Conservation (phyloP, 139 green algal genomes). For the Haematococcus sp. region DNA sequence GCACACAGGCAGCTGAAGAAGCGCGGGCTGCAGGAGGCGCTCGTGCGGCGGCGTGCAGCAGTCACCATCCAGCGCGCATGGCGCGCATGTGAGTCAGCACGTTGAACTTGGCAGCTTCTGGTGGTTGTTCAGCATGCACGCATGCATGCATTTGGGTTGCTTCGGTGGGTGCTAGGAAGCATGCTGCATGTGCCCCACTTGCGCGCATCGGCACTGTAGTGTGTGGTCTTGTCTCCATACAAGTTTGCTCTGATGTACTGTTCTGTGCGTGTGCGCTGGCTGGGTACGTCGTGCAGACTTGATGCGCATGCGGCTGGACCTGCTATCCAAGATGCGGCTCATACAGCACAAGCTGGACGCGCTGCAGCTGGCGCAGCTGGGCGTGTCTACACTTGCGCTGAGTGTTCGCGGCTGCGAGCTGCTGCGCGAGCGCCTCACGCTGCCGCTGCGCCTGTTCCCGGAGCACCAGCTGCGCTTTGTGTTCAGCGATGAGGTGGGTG, state of each 20-base stretch:
- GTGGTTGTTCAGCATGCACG: too few relatives aligned
- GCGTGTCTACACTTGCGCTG: conserved; percentile 1
- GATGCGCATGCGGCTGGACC: conserved; percentile 4
- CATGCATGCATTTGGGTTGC: too few relatives aligned
- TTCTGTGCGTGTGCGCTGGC: too few relatives aligned
- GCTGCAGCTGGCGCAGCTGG: too few relatives aligned
- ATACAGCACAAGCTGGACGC: too few relatives aligned
- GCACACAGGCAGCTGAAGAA: not conserved
- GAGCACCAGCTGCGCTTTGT: conserved; percentile 22
- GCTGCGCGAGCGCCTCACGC: not conserved
- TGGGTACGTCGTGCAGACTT: too few relatives aligned
- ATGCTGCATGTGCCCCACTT: too few relatives aligned
- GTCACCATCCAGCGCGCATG: conserved; percentile 16
- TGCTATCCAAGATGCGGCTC: conserved; percentile 13
- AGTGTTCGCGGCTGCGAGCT: not conserved
- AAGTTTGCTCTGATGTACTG: too few relatives aligned
- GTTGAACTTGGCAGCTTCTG: too few relatives aligned
- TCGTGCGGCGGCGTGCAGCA: not conserved
- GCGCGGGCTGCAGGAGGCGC: not conserved
- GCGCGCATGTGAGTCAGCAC: conserved; percentile 13
- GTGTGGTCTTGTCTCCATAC: too few relatives aligned
- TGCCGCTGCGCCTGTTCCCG: conserved; percentile 1
- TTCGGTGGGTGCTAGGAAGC: too few relatives aligned
- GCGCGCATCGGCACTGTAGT: too few relatives aligned
- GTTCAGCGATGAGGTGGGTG: conserved; percentile 7